Percentiles rank a stretch among this genome's conserved stretches.
phyloP scores from a whole-genome alignment of 2,329 filamentous ascomycete genomes.

The Tolypocladium amazonense region DNA sequence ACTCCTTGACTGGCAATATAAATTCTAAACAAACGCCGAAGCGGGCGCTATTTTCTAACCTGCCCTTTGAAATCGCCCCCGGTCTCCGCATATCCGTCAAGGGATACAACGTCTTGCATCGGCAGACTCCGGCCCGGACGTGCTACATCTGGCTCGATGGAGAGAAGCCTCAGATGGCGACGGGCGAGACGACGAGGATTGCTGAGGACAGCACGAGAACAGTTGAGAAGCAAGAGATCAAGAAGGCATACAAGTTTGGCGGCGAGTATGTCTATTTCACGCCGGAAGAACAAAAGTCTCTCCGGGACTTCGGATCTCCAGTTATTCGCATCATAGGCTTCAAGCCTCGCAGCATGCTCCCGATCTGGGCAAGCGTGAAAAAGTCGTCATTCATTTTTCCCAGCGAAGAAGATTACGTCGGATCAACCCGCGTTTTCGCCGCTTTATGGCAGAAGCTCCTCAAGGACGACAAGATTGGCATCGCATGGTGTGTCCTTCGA shows the following conservation, averaged over 20 bases:
- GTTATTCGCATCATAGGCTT: conserved; percentile 88
- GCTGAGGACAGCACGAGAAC: conserved; percentile 68
- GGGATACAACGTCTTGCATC: conserved; percentile 81
- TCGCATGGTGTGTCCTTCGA: conserved; percentile 85
- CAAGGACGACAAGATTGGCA: conserved; percentile 65
- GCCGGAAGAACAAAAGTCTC: conserved; percentile 66
- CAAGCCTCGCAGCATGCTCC: conserved; percentile 66
- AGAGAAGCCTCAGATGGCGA: conserved; percentile 74
- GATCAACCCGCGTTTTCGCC: conserved; percentile 86
- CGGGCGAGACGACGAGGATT: conserved; percentile 61
- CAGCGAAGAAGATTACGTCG: conserved; percentile 79
- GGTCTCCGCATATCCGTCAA: conserved; percentile 81
- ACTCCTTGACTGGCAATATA: conserved; percentile 74
- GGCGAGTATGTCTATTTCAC: conserved; percentile 82
- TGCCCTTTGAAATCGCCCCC: conserved; percentile 82
- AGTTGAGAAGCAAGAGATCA: conserved; percentile 71
- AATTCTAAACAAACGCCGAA: conserved; percentile 84
- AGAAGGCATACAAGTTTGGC: conserved; percentile 93
- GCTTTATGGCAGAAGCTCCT: conserved; percentile 82
- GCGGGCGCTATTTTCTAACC: conserved; percentile 72
- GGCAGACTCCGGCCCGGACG: conserved; percentile 68
- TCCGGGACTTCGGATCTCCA: conserved; percentile 73
- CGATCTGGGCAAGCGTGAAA: conserved; percentile 74
- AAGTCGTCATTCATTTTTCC: conserved; percentile 91
- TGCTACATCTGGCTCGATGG: conserved; percentile 83